Conservation (phyloP, 768 basidiomycete species). For the Serpula lacrymans region DNA sequence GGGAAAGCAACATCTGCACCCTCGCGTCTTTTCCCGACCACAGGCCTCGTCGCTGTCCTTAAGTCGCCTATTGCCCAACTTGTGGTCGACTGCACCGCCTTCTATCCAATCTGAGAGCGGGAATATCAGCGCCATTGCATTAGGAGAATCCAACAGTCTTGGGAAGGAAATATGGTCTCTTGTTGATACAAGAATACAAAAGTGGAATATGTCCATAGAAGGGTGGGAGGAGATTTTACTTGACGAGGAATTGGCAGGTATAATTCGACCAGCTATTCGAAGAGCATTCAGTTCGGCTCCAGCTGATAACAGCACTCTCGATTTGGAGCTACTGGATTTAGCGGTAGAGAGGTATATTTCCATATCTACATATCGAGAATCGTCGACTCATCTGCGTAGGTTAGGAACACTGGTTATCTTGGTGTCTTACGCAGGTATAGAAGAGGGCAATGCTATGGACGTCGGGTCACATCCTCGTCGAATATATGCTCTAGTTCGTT, state of each 20-base stretch:
- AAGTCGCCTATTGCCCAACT: constrained; percentile 40
- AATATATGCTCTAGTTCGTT: constrained; percentile 62
- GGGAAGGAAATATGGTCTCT: constrained; percentile 65
- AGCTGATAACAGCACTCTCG: constrained; percentile 45
- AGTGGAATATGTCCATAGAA: constrained; percentile 64
- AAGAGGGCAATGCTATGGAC: constrained; percentile 37
- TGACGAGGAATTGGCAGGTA: constrained; percentile 53
- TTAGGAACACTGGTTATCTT: constrained; percentile 56
- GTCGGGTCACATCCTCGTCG: constrained; percentile 43
- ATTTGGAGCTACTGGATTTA: constrained; percentile 73
- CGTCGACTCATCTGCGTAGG: constrained; percentile 32
- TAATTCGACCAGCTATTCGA: constrained; percentile 47
- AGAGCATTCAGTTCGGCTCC: constrained; percentile 36
- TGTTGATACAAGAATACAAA: constrained; percentile 64
- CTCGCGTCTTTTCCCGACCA: constrained; percentile 54
- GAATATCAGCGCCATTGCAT: constrained; percentile 62
- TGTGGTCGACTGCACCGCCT: constrained; percentile 38
- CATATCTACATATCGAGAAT: constrained; percentile 4
- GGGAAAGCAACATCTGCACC: constrained; percentile 60
- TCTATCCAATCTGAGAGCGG: constrained; percentile 44
- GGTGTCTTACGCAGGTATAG: constrained; percentile 62
- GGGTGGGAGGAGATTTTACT: constrained; percentile 66
- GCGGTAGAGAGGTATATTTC: constrained; percentile 51
- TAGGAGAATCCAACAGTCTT: constrained; percentile 41
- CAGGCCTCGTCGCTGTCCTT: constrained; percentile 45